Evolutionary conservation across 2,329 filamentous ascomycete genomes (phyloP), one percentile per base, ranked within the genome.

Genomic region (Stachybotrys elegans): DNA sequence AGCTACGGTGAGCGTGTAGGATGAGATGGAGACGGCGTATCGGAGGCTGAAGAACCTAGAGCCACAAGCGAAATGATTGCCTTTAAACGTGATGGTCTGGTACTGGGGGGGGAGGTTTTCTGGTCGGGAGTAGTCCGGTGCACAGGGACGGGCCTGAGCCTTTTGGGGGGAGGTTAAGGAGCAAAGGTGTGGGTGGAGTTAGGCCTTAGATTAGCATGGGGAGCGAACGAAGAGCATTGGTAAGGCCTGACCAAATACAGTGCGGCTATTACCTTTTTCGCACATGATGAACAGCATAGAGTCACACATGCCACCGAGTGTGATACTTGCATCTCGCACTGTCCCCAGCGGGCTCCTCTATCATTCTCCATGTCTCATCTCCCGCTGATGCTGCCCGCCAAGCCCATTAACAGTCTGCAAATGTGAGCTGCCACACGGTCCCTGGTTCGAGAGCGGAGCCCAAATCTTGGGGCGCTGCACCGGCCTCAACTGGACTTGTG

Each of bases 11-110:
- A 57, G 48, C 49, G 54, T 50, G 44, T 50, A 55, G 51, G 49
- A 52, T 53, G 43, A 46, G 47, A 45, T 48, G 48, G 48, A 56
- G 55, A 54, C 55, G 59, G 57, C 61, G 66, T 67, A 65, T 66
- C 63, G 62, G 65, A 69, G 66, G 68, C 70, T 71, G 66, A 70
- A 62, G 62, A 61, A 60, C 61, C 60, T 63, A 64, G 65, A 65
- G 65, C 63, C 63, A 63, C 69, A 74, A 75, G 71, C 71, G 72
- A 75, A 60, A 75, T 75, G 71, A 72, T 68, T 68, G 64, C 65
- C 65, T 64, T 62, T 62, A 62, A 67, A 63, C 61, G 65, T 65
- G 64, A 64, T 66, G 59, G 63, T 59, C 48, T 54, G 60, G 20
- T 22, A 20, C 34, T 37, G 40, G 40, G 43, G 37, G 32, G n/a